Base-by-base conservation (phyloP, 1,284 basidiomycete genomes). In the Blastosporella zonata region DNA sequence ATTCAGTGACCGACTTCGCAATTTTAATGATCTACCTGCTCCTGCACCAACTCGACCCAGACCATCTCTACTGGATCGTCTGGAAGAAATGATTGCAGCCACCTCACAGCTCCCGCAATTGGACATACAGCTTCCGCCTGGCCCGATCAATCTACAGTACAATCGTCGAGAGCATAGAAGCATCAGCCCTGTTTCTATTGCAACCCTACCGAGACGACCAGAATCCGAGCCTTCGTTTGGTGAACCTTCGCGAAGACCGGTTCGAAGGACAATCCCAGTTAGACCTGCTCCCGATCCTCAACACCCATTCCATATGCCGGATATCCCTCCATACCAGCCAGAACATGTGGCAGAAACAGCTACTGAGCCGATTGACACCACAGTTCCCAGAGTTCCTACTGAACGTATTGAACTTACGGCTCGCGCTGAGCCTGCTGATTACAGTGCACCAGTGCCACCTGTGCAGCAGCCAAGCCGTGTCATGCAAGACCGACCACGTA, bases 51-150 rank as follows among this genome's bases (percentile, higher is more conserved):
- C 57, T 13, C 49, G 58, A 21, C 71, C 76, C 12, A 77, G 74
- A 8, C 74, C 70, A 2, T 76, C 81, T 0, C 67, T 85, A 31
- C 75, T 77, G 9, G 75, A 83, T 47, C 74, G 79, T 48, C 61
- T 87, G 6, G 75, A 81, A 44, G 79, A 82, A n/a, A 71, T 86
- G 15, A 56, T 85, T 28, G 69, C 73, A 23, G 63, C 77, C 12
- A 69, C 68, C 8, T 64, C 70, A 9, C 65, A 66, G 23, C 58
- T 71, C 0, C 65, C 71, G 10, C 67, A 68, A 12, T 63, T 67
- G 15, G 66, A 67, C 6, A 68, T 77, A 9, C 74, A 78, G 46
- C 66, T 66, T 0, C 80, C 82, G 8, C 84, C 83, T 0, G 64
- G 69, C 1, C 59, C 85, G 5, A 68, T 77, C 2, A 76, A 77